Percentiles rank a stretch among this genome's conserved stretches.
Evolutionary conservation across 495 filamentous ascomycete species (phyloP).

Genomic region (Oleoguttula mirabilis): DNA sequence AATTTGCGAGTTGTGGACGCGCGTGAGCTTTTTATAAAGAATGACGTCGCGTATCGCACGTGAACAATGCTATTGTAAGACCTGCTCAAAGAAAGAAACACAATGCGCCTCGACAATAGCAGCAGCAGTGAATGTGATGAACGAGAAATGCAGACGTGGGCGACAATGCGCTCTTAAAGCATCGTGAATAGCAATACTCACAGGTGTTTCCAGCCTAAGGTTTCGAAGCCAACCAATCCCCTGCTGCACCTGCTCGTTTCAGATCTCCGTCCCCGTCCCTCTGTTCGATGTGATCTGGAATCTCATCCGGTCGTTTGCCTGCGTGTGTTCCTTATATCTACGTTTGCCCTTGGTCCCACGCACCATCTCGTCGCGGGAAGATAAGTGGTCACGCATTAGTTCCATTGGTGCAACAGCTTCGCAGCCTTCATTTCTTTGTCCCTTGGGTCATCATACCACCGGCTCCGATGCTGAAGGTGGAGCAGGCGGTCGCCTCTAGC

Average conservation of each 20-base stretch:
- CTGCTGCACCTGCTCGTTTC: constrained; percentile 10
- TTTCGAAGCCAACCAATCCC: constrained; percentile 6
- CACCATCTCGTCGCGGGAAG: not conserved
- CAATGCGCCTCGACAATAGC: constrained; percentile 5
- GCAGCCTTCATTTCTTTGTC: constrained; percentile 4
- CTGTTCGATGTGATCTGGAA: not conserved
- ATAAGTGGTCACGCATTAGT: not conserved
- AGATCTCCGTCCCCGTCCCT: not conserved
- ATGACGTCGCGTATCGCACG: constrained; percentile 9
- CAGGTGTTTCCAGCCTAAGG: not conserved
- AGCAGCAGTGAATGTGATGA: not conserved
- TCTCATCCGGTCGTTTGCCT: not conserved
- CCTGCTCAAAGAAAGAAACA: constrained; percentile 7
- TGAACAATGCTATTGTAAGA: constrained; percentile 9
- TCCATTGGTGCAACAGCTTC: not conserved
- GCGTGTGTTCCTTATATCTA: constrained; percentile 8
- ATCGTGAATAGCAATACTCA: constrained; percentile 1
- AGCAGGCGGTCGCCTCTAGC: not conserved
- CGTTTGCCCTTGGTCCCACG: not conserved
- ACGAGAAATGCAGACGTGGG: not conserved
- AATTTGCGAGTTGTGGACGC: not conserved
- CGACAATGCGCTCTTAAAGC: constrained; percentile 8
- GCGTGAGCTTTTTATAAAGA: constrained; percentile 6
- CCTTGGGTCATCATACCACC: too few species aligned
- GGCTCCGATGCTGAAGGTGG: too few species aligned